phyloP scores from a whole-genome alignment of 306 rosid genomes.

The Acacia confusa region DNA sequence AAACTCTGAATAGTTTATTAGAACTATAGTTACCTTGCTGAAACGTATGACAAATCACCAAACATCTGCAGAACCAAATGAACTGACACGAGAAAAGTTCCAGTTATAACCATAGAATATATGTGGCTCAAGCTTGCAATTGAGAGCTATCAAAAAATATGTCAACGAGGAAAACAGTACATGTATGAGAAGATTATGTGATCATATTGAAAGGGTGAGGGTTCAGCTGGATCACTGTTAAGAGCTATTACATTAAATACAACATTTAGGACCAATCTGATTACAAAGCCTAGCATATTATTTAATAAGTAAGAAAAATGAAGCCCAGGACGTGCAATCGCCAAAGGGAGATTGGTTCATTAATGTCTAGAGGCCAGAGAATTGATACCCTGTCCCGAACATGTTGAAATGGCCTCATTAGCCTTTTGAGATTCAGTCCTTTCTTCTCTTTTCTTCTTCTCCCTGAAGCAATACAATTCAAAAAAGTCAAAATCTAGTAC shows the following conservation, averaged over 20 bases:
- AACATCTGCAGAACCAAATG: neutral
- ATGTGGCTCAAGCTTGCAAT: constrained; percentile 22
- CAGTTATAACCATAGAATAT: constrained; percentile 2
- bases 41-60: neutral
- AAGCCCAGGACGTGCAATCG: constrained; percentile 28
- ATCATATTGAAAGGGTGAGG: constrained; percentile 1
- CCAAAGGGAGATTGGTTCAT: constrained; percentile 14
- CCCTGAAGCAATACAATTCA: constrained; percentile 58
- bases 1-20: neutral
- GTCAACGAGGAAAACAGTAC: constrained; percentile 9
- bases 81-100: neutral
- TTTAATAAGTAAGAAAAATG: constrained; percentile 35
- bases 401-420: constrained; percentile 76
- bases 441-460: constrained; percentile 94
- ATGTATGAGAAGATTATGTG: constrained; percentile 15
- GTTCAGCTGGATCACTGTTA: constrained; percentile 36
- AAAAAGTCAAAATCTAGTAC: constrained; percentile 20
- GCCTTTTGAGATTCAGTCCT: constrained; percentile 71
- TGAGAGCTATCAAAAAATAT: constrained; percentile 31
- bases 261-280: constrained; percentile 36
- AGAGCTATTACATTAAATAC: constrained; percentile 31
- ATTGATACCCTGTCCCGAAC: constrained; percentile 53
- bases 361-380: constrained; percentile 35
- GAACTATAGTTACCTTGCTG: neutral
- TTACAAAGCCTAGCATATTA: neutral